phyloP scores from a whole-genome alignment of 2,329 filamentous ascomycete genomes.

The Domatiomyces globalis region DNA sequence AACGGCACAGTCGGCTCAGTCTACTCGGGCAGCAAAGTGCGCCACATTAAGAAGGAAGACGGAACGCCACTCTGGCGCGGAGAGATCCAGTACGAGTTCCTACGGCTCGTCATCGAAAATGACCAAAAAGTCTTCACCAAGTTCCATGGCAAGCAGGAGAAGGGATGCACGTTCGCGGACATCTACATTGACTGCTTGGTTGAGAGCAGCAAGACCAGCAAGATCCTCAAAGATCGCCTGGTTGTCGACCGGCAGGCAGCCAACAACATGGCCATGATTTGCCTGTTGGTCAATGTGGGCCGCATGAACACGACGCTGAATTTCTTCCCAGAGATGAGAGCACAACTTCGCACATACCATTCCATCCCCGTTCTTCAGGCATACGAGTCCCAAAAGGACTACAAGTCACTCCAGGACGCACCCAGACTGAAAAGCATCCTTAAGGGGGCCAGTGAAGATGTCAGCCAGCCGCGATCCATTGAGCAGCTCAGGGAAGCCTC shows the following conservation, averaged over 20 bases:
- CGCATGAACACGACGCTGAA: conserved; percentile 98
- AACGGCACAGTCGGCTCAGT: conserved; percentile 53
- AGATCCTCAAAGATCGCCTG: conserved; percentile 92
- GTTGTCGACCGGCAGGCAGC: conserved; percentile 81
- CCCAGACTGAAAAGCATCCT: conserved; percentile 92
- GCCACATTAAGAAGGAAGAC: conserved; percentile 53
- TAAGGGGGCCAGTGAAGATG: conserved; percentile 81
- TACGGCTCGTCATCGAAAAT: conserved; percentile 49
- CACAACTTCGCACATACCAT: conserved; percentile 92
- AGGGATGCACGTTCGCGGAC: conserved; percentile 69
- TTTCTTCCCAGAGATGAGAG: conserved; percentile 98
- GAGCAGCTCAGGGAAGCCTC: conserved; percentile 60
- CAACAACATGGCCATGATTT: conserved; percentile 99
- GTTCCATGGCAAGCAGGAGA: conserved; percentile 51
- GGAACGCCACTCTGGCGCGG: conserved; percentile 53
- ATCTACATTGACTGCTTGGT: conserved; percentile 99
- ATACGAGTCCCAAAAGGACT: conserved; percentile 84
- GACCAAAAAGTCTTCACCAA: conserved; percentile 67
- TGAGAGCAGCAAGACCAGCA: conserved; percentile 96
- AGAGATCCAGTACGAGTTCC: conserved; percentile 53
- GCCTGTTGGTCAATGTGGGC: conserved; percentile 88
- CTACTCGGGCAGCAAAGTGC: conserved; percentile 54
- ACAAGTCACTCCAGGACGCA: conserved; percentile 95
- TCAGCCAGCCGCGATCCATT: conserved; percentile 62
- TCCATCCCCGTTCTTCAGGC: conserved; percentile 93